Conservation (phyloP, 495 filamentous ascomycete genomes). For the Cenococcum geophilum region DNA sequence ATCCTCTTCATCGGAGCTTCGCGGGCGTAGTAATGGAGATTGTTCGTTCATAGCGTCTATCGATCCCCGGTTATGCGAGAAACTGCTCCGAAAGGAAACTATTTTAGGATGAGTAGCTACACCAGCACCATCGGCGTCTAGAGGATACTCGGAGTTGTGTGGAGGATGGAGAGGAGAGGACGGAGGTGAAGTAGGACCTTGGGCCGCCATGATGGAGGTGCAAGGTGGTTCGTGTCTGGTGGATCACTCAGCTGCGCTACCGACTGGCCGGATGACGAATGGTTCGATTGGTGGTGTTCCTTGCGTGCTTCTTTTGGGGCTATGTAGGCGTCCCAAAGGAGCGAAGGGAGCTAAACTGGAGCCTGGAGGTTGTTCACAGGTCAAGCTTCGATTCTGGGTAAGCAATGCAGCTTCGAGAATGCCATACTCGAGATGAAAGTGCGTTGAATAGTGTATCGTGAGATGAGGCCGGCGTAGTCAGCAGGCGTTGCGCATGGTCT, state of each 20-base stretch:
- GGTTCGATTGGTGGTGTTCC: neutral
- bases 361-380: too few relatives aligned
- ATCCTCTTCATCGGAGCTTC: constrained; percentile 37
- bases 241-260: constrained; percentile 2
- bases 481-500: neutral
- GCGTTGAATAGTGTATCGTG: neutral
- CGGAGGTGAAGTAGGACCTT: constrained; percentile 5
- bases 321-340: too few relatives aligned
- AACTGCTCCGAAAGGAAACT: constrained; percentile 5
- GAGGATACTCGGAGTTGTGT: neutral
- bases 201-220: constrained; percentile 4
- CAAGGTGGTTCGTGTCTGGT: constrained; percentile 2
- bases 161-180: constrained; percentile 12
- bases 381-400: neutral
- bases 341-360: too few relatives aligned
- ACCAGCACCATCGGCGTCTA: constrained; percentile 2
- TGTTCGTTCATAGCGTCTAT: constrained; percentile 45
- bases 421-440: neutral
- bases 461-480: neutral
- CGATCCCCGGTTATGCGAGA: neutral
- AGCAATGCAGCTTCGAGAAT: neutral
- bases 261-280: constrained; percentile 6
- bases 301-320: neutral
- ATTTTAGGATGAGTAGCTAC: constrained; percentile 1
- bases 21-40: constrained; percentile 52